These are phyloP conservation scores for Cladosporium sp. DNA, from an alignment of 2,329 filamentous ascomycete genomes.

Conservation along the genomic window DNA sequence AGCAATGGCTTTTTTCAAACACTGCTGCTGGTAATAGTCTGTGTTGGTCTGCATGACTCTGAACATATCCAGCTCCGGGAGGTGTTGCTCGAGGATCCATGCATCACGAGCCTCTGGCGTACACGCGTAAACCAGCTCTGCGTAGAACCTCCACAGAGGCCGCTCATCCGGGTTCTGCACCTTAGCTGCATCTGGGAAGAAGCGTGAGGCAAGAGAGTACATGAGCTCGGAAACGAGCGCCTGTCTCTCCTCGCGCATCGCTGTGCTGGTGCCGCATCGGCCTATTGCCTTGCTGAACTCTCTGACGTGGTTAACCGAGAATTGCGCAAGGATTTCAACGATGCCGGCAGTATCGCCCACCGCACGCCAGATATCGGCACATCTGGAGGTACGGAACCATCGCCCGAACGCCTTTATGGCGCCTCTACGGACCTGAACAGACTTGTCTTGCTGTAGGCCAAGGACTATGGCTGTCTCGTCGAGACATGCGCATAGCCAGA, in stretches of 20 bases:
- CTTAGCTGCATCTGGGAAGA: constrained; percentile 20
- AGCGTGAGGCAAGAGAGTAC: constrained; percentile 20
- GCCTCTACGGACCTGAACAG: constrained; percentile 21
- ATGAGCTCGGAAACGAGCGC: constrained; percentile 26
- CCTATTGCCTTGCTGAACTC: constrained; percentile 25
- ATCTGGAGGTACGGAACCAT: constrained; percentile 22
- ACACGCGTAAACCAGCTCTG: constrained; percentile 26
- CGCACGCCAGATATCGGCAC: constrained; percentile 25
- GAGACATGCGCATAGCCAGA: constrained; percentile 27
- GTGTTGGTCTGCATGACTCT: constrained; percentile 19
- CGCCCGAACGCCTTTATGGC: constrained; percentile 25
- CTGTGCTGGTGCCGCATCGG: constrained; percentile 17
- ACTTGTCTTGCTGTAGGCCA: constrained; percentile 24
- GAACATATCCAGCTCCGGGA: constrained; percentile 1
- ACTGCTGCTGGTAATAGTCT: constrained; percentile 16
- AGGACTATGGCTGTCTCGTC: constrained; percentile 24
- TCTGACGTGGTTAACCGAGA: constrained; percentile 29
- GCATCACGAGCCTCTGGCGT: constrained; percentile 19
- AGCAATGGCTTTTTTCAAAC: constrained; percentile 3
- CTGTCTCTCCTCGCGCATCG: constrained; percentile 19
- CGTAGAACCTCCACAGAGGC: constrained; percentile 24
- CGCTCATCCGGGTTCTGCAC: constrained; percentile 25
- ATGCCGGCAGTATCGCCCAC: constrained; percentile 28
- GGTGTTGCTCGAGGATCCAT: constrained; percentile 14
- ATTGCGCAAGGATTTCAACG: constrained; percentile 24